Evolutionary conservation across 208 protist genomes (phyloP).

Genomic region (Acanthamoeba healyi): DNA sequence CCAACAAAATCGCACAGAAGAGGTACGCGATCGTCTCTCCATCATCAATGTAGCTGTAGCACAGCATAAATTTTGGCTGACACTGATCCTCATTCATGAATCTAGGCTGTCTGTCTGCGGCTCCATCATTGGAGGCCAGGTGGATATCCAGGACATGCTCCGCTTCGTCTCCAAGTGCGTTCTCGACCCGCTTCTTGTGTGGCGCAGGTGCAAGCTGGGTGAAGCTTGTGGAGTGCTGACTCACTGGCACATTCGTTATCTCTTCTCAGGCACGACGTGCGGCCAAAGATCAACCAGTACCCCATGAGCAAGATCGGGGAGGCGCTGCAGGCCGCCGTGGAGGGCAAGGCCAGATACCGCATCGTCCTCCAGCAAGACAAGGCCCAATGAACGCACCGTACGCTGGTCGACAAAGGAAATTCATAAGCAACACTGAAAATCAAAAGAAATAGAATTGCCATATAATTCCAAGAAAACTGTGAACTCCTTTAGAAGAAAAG

Average conservation of each 20-base stretch:
- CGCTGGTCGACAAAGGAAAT: too few relatives aligned
- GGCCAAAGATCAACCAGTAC: neutral
- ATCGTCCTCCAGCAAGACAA: neutral
- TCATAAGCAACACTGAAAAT: too few relatives aligned
- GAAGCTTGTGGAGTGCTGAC: neutral
- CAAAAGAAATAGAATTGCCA: too few relatives aligned
- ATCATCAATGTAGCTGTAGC: too few relatives aligned
- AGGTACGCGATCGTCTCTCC: neutral
- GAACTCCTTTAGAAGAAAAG: too few relatives aligned
- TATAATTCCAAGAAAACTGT: too few relatives aligned
- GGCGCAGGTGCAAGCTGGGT: neutral
- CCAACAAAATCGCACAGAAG: neutral
- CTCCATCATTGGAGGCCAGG: neutral
- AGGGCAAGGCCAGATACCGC: neutral
- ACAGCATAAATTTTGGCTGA: too few relatives aligned
- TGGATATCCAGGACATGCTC: neutral
- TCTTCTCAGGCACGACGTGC: neutral
- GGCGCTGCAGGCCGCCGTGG: neutral
- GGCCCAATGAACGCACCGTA: neutral
- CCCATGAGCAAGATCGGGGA: neutral
- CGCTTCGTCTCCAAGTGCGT: neutral
- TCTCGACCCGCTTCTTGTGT: too few relatives aligned
- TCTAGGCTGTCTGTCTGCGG: neutral
- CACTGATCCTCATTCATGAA: neutral
- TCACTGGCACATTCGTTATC: neutral